Evolutionary conservation across 768 basidiomycete genomes (phyloP), one percentile per base, ranked within the genome.

Genomic region (Suillus paluster): DNA sequence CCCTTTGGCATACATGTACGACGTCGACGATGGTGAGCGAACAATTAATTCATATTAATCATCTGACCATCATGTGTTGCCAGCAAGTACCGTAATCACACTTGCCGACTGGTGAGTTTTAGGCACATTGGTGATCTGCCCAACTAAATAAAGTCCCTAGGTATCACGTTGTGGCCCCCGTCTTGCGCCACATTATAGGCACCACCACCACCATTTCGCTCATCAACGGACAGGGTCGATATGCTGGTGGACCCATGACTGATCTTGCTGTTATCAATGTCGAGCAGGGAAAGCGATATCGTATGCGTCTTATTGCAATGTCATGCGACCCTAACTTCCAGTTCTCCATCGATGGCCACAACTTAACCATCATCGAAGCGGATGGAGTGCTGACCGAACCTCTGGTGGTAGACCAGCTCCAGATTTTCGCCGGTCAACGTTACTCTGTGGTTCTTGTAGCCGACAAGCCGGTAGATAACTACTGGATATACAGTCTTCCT

Each of bases 401-500:
- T 0, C 59, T 79, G 8, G 65, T 64, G 3, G 82, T 83, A 4
- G 80, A 83, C 59, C 69, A 68, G 27, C 69, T 80, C 23, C 69
- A 76, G 3, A 72, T 82, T 57, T 75, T 72, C 45, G 78, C 78
- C 14, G 80, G 65, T 53, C 73, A 74, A 44, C 63, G 75, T 19
- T 75, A 73, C 57, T 74, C 73, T 15, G 66, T 75, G 34, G 62
- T 76, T 44, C 66, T 74, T n/a, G 60, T 60, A 2, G 78, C 76
- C n/a, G 69, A 77, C 54, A 74, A 77, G 46, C 39, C 69, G 1
- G 66, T 76, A 3, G 71, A 62, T 39, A 79, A 79, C 61, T 63
- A 87, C 71, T 88, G 84, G 83, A 77, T 86, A 25, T 79, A 82
- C 17, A 79, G 81, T 1, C 27, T 71, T 21, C 76, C 80, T 3